phyloP scores from a whole-genome alignment of 1,284 basidiomycete genomes.

The Sanghuangporus weigelae region DNA sequence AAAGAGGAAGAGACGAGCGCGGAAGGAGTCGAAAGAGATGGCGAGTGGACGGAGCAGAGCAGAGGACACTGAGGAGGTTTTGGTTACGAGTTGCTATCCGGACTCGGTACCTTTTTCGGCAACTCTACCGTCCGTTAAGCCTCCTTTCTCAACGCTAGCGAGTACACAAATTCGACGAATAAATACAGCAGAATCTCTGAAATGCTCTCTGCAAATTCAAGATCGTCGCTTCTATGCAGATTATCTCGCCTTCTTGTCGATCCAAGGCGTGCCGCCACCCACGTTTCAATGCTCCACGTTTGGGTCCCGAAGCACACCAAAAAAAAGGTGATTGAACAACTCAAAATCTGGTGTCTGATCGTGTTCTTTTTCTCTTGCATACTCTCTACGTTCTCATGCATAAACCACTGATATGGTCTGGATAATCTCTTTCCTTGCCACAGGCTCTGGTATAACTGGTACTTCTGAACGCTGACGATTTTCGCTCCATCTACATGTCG shows the following conservation, averaged over 20 bases:
- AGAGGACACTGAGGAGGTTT: neutral
- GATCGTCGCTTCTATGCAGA: neutral
- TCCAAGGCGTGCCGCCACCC: slow-evolving; percentile 1
- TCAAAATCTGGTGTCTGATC: neutral
- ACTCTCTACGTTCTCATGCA: no score
- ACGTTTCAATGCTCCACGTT: neutral
- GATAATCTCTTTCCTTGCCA: neutral
- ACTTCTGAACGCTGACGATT: neutral
- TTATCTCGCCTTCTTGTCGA: neutral
- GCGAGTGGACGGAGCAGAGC: neutral
- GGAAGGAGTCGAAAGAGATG: neutral
- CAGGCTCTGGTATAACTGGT: neutral
- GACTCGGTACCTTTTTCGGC: neutral
- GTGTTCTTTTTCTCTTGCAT: neutral
- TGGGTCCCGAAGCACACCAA: neutral
- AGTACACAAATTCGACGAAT: neutral
- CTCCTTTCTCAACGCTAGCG: neutral
- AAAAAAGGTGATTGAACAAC: neutral
- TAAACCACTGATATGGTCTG: no score
- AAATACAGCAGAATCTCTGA: neutral
- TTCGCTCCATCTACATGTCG: neutral
- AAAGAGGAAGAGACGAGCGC: neutral
- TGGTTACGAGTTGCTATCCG: slow-evolving; percentile 3
- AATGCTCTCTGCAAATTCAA: neutral
- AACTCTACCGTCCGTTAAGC: neutral